Conservation (phyloP, 345 rosid genomes). For the Dovyalis caffra region DNA sequence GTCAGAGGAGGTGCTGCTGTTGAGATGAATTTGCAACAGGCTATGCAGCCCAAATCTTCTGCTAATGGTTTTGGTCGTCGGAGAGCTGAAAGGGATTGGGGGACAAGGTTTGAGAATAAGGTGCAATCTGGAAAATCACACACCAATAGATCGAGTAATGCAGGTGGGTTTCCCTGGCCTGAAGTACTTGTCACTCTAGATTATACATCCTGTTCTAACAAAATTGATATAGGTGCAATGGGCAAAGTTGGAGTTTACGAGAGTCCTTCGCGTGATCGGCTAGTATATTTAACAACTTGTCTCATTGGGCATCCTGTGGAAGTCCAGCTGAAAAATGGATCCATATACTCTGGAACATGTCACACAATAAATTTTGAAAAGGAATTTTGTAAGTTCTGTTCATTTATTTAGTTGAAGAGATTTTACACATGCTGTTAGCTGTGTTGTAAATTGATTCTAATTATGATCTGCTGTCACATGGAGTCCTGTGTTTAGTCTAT, state of each 20-base stretch:
- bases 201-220: constrained; percentile 16
- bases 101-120: constrained; percentile 49
- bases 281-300: constrained; percentile 63
- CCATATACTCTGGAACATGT: constrained; percentile 76
- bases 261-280: constrained; percentile 61
- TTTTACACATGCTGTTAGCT: not conserved
- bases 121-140: constrained; percentile 52
- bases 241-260: constrained; percentile 49
- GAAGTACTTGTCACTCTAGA: constrained; percentile 1
- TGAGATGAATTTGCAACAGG: constrained; percentile 50
- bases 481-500: constrained; percentile 1
- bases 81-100: constrained; percentile 61
- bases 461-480: not conserved
- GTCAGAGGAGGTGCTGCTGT: constrained; percentile 3
- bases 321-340: constrained; percentile 86
- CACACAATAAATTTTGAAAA: constrained; percentile 72
- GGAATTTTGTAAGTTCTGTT: constrained; percentile 66
- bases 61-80: constrained; percentile 65
- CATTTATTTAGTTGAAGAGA: constrained; percentile 11
- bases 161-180: constrained; percentile 39
- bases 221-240: constrained; percentile 37
- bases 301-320: constrained; percentile 84
- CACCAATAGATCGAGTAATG: constrained; percentile 38
- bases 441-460: constrained; percentile 8
- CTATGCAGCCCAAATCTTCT: constrained; percentile 42